Evolutionary conservation across 1,284 basidiomycete species (phyloP), one percentile per base, ranked within the genome.

Genomic region (Thelephora terrestris): DNA sequence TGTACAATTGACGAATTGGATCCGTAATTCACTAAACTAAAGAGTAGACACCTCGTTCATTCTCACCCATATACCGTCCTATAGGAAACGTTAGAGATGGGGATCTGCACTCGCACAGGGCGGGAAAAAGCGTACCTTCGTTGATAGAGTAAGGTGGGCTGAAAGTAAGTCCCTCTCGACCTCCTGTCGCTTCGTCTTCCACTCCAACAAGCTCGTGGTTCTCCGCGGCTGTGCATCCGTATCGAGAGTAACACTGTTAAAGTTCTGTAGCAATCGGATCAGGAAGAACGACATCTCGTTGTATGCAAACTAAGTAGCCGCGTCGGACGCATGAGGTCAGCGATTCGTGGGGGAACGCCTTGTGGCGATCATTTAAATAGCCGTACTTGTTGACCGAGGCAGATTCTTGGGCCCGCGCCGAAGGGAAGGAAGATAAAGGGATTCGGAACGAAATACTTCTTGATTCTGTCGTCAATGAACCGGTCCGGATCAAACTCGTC

Each of bases 241-340:
- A 2, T 63, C 64, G 7, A 74, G 59, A 20, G 54, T 51, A 46
- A 74, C 60, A 2, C 52, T 53, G 9, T 60, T 53, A 52, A 71
- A 71, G 16, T 55, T 52, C 50, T 74, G 71, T n/a, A 75, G 58
- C 5, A 75, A 55, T 12, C 69, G 64, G 42, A 73, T 64, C 37
- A 73, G 47, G 50, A 71, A 61, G 55, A 71, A 71, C 1, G 68
- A 71, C 50, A 66, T 64, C 52, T 75, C 71, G 50, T 71, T 71
- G 52, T 71, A 70, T 5, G 71, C 72, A 50, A 71, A 71, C 63
- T 74, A 50, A 17, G 27, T 14, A 3, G 20, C 14, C 12, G 17
- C 6, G 4, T 23, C 3, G 6, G 5, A 21, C 12, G 20, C 12
- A n/a, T 6, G 39, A 21, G 20, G 12, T 42, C 3, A 42, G 39